Conservation (phyloP, 139 green algal species). For the Pleodorina starrii region DNA sequence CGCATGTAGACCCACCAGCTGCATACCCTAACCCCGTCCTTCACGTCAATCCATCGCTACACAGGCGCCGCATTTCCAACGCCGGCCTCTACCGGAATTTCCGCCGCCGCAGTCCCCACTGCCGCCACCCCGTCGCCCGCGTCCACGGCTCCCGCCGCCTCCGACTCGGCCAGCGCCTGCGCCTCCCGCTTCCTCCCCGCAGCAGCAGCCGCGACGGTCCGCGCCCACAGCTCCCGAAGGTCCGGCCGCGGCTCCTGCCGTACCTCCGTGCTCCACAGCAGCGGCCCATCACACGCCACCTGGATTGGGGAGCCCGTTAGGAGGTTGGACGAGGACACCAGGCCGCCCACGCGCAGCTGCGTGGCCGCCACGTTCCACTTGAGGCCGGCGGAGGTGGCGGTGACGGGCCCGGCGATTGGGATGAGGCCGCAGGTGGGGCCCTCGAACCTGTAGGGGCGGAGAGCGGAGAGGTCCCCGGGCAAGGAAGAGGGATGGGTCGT, state of each 20-base stretch:
- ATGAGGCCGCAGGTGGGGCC: conserved; percentile 92
- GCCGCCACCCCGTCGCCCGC: not conserved
- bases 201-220: not conserved
- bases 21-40: no score
- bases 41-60: no score
- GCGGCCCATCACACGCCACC: conserved; percentile 70
- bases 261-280: conserved; percentile 85
- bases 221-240: not conserved
- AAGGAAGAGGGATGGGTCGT: no score
- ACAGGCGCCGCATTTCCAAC: not conserved
- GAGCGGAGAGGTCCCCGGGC: no score
- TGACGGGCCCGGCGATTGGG: conserved; percentile 73
- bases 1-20: no score
- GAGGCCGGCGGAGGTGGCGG: conserved; percentile 77
- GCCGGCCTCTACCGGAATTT: no score
- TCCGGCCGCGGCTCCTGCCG: not conserved
- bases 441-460: conserved; percentile 78
- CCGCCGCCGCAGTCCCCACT: no score
- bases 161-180: not conserved
- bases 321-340: conserved; percentile 31
- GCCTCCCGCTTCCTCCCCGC: not conserved
- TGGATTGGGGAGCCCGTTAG: conserved; percentile 62
- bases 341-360: conserved; percentile 34
- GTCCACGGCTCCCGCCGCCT: not conserved
- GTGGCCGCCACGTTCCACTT: conserved; percentile 86